phyloP scores from a whole-genome alignment of 148 eudicot genomes.

The Rhododendron mucronatum region DNA sequence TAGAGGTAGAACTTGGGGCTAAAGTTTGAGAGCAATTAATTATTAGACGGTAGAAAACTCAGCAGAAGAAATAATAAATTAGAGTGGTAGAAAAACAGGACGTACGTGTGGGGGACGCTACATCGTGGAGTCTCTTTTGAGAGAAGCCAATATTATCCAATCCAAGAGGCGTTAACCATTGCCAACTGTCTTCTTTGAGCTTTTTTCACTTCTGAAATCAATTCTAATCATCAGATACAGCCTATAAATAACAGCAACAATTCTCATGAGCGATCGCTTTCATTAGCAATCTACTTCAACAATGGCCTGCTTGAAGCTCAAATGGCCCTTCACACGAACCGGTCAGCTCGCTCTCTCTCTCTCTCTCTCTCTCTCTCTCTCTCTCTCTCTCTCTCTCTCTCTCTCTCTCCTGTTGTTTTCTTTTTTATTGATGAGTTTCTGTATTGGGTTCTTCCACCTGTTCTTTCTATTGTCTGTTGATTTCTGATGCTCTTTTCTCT shows the following conservation, averaged over 20 bases:
- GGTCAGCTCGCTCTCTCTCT: slow-evolving; percentile 7
- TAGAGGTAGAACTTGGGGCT: background rate
- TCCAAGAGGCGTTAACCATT: background rate
- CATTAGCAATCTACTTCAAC: background rate
- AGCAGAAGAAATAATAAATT: background rate
- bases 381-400: background rate
- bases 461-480: background rate
- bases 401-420: background rate
- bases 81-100: background rate
- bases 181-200: background rate
- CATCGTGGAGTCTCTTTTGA: background rate
- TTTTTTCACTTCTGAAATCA: background rate
- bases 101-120: background rate
- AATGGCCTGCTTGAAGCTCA: slow-evolving; percentile 20
- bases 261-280: background rate
- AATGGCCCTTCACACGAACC: slow-evolving; percentile 3
- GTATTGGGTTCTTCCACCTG: background rate
- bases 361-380: background rate
- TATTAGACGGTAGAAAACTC: background rate
- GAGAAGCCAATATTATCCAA: background rate
- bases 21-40: background rate
- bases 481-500: background rate
- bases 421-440: background rate
- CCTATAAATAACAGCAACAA: background rate
- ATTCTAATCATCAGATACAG: background rate